These are phyloP conservation scores for Chaetoscypha palmicola DNA, from an alignment of 2,329 filamentous ascomycete species.

Conservation along the genomic window DNA sequence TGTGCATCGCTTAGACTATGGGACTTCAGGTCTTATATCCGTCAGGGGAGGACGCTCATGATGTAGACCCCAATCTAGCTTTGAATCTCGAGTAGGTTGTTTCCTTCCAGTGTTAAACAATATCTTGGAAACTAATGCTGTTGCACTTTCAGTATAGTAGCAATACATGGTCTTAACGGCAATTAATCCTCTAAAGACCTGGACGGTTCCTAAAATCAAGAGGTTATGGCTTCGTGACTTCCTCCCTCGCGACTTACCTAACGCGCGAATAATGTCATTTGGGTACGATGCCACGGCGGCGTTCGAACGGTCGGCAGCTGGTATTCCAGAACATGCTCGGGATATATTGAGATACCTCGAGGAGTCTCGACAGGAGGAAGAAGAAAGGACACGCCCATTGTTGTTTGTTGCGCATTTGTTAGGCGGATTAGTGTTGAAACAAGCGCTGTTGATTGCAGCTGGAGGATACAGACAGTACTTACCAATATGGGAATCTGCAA, in stretches of 20 bases:
- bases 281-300: slow-evolving; percentile 31
- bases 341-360: slow-evolving; percentile 10
- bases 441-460: slow-evolving; percentile 14
- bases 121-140: background rate
- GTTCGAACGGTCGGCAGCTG: slow-evolving; percentile 9
- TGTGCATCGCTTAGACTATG: background rate
- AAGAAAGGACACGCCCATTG: slow-evolving; percentile 12
- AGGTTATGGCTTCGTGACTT: slow-evolving; percentile 29
- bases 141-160: slow-evolving; percentile 18
- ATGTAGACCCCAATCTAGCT: background rate
- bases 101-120: background rate
- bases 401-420: slow-evolving; percentile 17
- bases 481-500: slow-evolving; percentile 6
- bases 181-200: slow-evolving; percentile 22
- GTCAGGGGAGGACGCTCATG: background rate
- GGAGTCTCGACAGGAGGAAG: background rate
- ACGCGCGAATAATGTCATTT: slow-evolving; percentile 31
- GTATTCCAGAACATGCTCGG: slow-evolving; percentile 16
- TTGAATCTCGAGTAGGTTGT: background rate
- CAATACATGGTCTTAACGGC: slow-evolving; percentile 29
- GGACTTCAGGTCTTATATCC: background rate
- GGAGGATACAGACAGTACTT: slow-evolving; percentile 1
- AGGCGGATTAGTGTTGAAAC: slow-evolving; percentile 16
- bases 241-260: slow-evolving; percentile 27
- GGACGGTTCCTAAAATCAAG: slow-evolving; percentile 20